Percentiles rank a stretch among this genome's conserved stretches.
phyloP scores from a whole-genome alignment of 169 alveolate species.

The Perkinsus olseni region DNA sequence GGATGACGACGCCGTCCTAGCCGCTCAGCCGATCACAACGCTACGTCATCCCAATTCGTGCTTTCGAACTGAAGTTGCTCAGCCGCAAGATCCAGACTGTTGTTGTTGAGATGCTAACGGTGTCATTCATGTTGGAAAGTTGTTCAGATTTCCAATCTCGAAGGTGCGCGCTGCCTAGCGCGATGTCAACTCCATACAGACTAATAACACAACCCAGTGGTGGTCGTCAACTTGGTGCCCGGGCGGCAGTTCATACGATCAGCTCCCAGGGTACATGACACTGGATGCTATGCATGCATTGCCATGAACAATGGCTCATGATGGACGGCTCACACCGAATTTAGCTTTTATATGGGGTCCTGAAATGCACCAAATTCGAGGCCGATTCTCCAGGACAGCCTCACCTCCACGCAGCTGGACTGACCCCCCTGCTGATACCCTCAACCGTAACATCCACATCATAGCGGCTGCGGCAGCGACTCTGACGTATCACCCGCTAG shows the following conservation, averaged over 20 bases:
- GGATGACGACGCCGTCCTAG: too few relatives aligned
- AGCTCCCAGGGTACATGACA: neutral
- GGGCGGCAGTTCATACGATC: neutral
- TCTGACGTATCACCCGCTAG: neutral
- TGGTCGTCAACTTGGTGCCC: neutral
- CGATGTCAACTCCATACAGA: too few relatives aligned
- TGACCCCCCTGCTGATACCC: neutral
- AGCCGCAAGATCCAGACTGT: too few relatives aligned
- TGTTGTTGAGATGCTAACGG: too few relatives aligned
- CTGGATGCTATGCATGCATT: neutral
- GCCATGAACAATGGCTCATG: neutral
- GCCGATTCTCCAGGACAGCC: neutral
- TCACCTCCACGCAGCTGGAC: neutral
- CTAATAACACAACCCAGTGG: neutral
- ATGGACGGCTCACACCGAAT: neutral
- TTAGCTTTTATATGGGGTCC: neutral
- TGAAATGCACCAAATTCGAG: neutral
- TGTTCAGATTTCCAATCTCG: too few relatives aligned
- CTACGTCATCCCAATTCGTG: too few relatives aligned
- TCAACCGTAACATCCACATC: neutral
- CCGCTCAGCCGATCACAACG: too few relatives aligned
- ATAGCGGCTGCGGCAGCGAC: neutral
- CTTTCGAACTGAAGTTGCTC: too few relatives aligned
- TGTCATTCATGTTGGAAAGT: too few relatives aligned
- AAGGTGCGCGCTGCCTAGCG: too few relatives aligned